These are phyloP conservation scores for Boletus reticulatus DNA, from an alignment of 768 basidiomycete species.

Conservation along the genomic window DNA sequence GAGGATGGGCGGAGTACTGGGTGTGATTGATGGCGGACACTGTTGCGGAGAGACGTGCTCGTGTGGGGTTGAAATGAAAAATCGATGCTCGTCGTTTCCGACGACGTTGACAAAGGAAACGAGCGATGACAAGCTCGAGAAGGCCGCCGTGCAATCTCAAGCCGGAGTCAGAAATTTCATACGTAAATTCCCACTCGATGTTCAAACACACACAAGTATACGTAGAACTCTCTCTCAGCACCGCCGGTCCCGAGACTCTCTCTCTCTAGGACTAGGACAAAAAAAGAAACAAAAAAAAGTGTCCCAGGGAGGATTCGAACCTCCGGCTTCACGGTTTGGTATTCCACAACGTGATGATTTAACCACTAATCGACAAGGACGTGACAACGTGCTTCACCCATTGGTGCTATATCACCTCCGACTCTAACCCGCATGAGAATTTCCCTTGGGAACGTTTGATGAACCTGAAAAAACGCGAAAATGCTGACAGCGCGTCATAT, in stretches of 20 bases:
- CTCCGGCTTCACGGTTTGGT: constrained; percentile 37
- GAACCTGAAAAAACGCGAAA: too few relatives aligned
- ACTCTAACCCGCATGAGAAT: too few relatives aligned
- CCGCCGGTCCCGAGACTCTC: not conserved
- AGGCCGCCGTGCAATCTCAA: constrained; percentile 13
- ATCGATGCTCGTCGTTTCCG: constrained; percentile 12
- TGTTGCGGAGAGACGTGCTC: constrained; percentile 32
- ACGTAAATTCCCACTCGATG: constrained; percentile 17
- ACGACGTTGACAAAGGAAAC: constrained; percentile 14
- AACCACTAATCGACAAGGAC: constrained; percentile 47
- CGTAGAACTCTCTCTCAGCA: too few relatives aligned
- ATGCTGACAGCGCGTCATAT: too few relatives aligned
- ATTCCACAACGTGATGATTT: constrained; percentile 43
- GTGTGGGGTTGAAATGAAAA: constrained; percentile 6
- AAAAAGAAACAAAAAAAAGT: constrained; percentile 7
- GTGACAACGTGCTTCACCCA: not conserved
- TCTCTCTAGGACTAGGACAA: too few relatives aligned
- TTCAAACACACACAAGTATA: too few relatives aligned
- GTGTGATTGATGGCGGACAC: constrained; percentile 39
- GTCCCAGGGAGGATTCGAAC: constrained; percentile 40
- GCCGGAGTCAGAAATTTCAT: constrained; percentile 28
- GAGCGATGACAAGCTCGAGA: not conserved
- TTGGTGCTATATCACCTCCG: too few relatives aligned
- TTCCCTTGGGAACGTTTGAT: too few relatives aligned
- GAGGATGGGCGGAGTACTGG: constrained; percentile 29